Evolutionary conservation across 2,329 filamentous ascomycete genomes (phyloP), one percentile per base, ranked within the genome.

Genomic region (Xylariaceae sp.): DNA sequence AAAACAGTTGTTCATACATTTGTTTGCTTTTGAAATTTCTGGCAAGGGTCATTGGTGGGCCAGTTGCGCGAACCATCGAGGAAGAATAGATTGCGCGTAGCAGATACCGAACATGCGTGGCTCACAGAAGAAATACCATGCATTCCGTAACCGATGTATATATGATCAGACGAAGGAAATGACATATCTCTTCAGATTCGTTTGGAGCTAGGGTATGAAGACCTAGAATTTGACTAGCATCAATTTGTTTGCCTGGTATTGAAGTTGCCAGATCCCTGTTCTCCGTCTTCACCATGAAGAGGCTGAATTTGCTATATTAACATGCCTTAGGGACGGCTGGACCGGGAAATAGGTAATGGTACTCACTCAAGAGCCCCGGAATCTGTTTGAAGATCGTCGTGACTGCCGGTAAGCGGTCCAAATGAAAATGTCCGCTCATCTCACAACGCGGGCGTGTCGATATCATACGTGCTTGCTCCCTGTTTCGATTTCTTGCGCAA

Each of bases 211-310:
- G 22, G 22, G 22, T 11, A 6, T 11, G 22, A 11, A 11, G 22
- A 26, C 22, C 22, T 11, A 11, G 11, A 26, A 26, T 26, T 11
- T 26, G 22, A 26, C 22, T 11, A 26, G 22, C 22, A 26, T 6
- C 22, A 11, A 6, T 6, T 26, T 26, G 22, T 26, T 26, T 26
- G 22, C 22, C 11, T 26, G 22, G 22, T 6, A 11, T 6, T 11
- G 6, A 26, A 26, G 22, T 26, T 11, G 22, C 22, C 11, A 11
- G 22, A 26, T 11, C 16, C 30, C 16, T 6, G 30, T 13, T 45
- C 48, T 19, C 47, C 45, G 47, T 40, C 28, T 44, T 36, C 38
- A 43, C 47, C 45, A 38, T 40, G 43, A 37, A 51, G 50, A 48
- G 48, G 50, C 50, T 53, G 42, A 50, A 50, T 22, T 33, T 43